Evolutionary conservation across 2,329 filamentous ascomycete genomes (phyloP).

Genomic region (Corinectria fuckeliana): DNA sequence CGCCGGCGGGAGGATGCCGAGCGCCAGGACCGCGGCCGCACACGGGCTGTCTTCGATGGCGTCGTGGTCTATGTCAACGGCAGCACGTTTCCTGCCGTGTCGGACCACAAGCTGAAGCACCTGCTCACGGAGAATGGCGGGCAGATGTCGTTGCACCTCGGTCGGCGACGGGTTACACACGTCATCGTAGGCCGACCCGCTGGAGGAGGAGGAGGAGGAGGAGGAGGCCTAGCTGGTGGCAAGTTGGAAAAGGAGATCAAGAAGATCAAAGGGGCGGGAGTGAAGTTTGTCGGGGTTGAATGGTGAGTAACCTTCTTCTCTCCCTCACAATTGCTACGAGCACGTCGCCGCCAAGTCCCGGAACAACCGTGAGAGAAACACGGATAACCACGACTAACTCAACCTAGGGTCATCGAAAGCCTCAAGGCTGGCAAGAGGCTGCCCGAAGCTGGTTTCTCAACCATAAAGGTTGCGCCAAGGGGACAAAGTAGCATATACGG

Average conservation of each 20-base stretch:
- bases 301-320: slow-evolving; percentile 59
- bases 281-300: slow-evolving; percentile 82
- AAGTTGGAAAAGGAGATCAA: slow-evolving; percentile 85
- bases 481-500: slow-evolving; percentile 70
- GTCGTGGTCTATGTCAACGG: slow-evolving; percentile 87
- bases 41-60: slow-evolving; percentile 67
- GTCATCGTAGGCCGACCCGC: slow-evolving; percentile 76
- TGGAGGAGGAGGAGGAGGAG: slow-evolving; percentile 50
- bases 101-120: slow-evolving; percentile 85
- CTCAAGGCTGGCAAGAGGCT: slow-evolving; percentile 77
- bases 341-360: background rate
- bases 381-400: background rate
- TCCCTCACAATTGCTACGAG: background rate
- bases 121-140: slow-evolving; percentile 79
- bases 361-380: background rate
- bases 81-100: slow-evolving; percentile 80
- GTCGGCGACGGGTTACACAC: slow-evolving; percentile 79
- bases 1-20: slow-evolving; percentile 58
- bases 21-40: slow-evolving; percentile 44
- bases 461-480: slow-evolving; percentile 65
- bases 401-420: slow-evolving; percentile 77
- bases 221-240: slow-evolving; percentile 75
- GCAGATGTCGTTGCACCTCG: slow-evolving; percentile 71
- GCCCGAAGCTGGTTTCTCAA: slow-evolving; percentile 74
- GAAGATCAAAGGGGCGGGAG: slow-evolving; percentile 68